These are phyloP conservation scores for Helicocarpus griseus DNA, from an alignment of 2,329 filamentous ascomycete species.

Conservation along the genomic window DNA sequence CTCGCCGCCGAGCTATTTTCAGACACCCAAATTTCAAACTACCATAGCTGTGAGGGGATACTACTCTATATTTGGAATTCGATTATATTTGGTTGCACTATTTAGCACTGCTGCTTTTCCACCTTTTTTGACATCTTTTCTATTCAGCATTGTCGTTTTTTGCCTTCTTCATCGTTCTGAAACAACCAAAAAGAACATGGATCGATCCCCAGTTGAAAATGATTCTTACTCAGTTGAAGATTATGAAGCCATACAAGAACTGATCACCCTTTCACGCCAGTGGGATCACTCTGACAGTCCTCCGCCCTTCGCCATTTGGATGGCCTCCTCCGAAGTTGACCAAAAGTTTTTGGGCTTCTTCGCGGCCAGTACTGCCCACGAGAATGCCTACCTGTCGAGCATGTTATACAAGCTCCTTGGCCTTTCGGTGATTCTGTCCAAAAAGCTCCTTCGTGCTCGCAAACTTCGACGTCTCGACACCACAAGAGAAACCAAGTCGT, in stretches of 20 bases:
- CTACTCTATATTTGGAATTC: not conserved
- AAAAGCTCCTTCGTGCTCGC: constrained; percentile 71
- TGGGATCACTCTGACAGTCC: constrained; percentile 22
- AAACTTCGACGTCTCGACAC: constrained; percentile 75
- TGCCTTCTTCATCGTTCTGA: not conserved
- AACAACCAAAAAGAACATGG: not conserved
- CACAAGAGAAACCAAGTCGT: constrained; percentile 65
- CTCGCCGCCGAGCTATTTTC: constrained; percentile 3
- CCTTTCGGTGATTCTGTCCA: constrained; percentile 76
- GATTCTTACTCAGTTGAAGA: not conserved
- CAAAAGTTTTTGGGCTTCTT: constrained; percentile 92
- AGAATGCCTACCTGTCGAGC: constrained; percentile 63
- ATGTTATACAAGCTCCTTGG: constrained; percentile 88
- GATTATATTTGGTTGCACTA: not conserved
- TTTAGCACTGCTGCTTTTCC: not conserved
- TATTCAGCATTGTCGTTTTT: not conserved
- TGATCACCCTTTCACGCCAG: constrained; percentile 10
- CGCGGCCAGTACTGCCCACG: constrained; percentile 66
- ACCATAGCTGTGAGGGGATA: not conserved
- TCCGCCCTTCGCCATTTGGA: constrained; percentile 39
- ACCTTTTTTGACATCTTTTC: not conserved
- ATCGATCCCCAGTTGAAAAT: not conserved
- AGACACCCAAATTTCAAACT: not conserved
- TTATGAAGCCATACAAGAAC: constrained; percentile 5
- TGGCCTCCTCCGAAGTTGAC: constrained; percentile 96